phyloP scores from a whole-genome alignment of 2,329 filamentous ascomycete genomes.

The Emmonsiellopsis sp. region DNA sequence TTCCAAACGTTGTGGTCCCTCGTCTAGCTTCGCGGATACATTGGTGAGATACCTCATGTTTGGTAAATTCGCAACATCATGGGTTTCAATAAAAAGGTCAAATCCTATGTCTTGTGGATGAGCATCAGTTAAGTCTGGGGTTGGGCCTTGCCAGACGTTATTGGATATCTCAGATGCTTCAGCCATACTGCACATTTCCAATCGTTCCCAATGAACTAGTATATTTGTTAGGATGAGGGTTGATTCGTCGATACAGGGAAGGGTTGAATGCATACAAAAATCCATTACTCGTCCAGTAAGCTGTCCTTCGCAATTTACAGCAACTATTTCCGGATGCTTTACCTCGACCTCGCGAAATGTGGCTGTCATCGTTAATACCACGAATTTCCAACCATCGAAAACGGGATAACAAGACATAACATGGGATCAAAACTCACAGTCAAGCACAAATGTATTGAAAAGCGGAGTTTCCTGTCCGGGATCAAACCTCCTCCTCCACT shows the following conservation, averaged over 20 bases:
- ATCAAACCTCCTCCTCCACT: conserved; percentile 61
- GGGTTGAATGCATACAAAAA: conserved; percentile 50
- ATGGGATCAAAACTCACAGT: conserved; percentile 37
- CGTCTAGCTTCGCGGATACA: conserved; percentile 49
- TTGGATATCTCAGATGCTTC: conserved; percentile 76
- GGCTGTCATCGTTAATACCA: conserved; percentile 34
- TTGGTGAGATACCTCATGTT: conserved; percentile 58
- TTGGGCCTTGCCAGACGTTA: conserved; percentile 87
- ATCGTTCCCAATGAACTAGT: conserved; percentile 66
- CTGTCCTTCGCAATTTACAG: conserved; percentile 61
- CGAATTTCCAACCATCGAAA: not conserved
- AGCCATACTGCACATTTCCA: conserved; percentile 93
- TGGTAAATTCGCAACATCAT: conserved; percentile 68
- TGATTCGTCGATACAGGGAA: not conserved
- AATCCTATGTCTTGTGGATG: conserved; percentile 51
- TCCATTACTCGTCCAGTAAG: conserved; percentile 73
- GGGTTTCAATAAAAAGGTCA: conserved; percentile 82
- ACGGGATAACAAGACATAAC: not conserved
- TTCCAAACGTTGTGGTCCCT: conserved; percentile 53
- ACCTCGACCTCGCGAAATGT: conserved; percentile 65
- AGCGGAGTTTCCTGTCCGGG: conserved; percentile 46
- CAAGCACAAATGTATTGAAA: conserved; percentile 80
- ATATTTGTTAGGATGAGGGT: conserved; percentile 8
- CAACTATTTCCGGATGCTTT: conserved; percentile 60
- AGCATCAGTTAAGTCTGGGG: conserved; percentile 45